Conservation (phyloP, 2,329 filamentous ascomycete species). For the Thermoascus crustaceus region DNA sequence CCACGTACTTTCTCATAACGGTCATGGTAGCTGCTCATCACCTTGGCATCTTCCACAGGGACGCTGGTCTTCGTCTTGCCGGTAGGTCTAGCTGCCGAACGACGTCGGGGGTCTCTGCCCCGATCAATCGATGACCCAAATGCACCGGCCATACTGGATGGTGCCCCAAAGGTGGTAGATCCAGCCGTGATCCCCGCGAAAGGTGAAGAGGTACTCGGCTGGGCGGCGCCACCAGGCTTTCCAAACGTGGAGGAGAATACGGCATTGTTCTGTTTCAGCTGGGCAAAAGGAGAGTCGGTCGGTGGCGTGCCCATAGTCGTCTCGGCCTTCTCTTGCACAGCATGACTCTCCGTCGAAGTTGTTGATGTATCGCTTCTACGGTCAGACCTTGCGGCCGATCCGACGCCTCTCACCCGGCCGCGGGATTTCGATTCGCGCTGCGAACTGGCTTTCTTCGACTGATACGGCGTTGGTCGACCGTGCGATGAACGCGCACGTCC, state of each 20-base stretch:
- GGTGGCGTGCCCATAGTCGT: not conserved
- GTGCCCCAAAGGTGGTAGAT: constrained; percentile 9
- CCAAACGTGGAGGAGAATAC: not conserved
- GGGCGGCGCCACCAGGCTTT: not conserved
- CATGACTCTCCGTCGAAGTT: not conserved
- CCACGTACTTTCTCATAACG: constrained; percentile 29
- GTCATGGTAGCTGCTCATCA: constrained; percentile 22
- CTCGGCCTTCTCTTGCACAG: not conserved
- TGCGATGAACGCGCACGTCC: not conserved
- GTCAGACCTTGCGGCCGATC: not conserved
- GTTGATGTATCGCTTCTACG: not conserved
- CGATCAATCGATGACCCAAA: constrained; percentile 8
- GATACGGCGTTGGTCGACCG: not conserved
- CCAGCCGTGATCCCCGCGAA: constrained; percentile 14
- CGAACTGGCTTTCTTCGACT: not conserved
- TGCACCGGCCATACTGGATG: constrained; percentile 10
- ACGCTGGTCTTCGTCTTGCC: constrained; percentile 7
- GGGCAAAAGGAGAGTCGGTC: constrained; percentile 8
- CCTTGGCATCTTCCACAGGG: constrained; percentile 17
- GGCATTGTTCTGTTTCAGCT: constrained; percentile 8
- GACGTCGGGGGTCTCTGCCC: constrained; percentile 11
- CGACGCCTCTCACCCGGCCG: not conserved
- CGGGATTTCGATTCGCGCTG: not conserved
- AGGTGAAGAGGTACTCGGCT: constrained; percentile 10
- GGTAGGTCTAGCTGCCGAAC: constrained; percentile 4